Evolutionary conservation across 2,329 filamentous ascomycete genomes (phyloP), one percentile per base, ranked within the genome.

Genomic region (Exserohilum rostratum): DNA sequence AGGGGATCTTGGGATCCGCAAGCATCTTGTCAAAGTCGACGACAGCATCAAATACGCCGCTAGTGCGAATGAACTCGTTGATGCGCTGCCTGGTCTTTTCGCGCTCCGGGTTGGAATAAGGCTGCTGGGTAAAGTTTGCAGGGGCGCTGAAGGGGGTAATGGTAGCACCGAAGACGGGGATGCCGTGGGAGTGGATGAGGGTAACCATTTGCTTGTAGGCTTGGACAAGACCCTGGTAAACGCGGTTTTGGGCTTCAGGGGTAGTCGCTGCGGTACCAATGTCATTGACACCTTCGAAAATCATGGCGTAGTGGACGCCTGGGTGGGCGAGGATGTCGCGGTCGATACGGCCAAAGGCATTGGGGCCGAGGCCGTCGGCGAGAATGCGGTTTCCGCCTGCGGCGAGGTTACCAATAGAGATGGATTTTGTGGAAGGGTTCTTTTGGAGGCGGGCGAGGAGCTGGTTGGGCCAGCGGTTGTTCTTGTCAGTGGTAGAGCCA

Each of bases 321-420:
- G 82, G 78, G 29, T 85, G 82, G 0, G 81, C 70, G 2, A 90
- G 77, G 2, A 87, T 82, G 66, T 90, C 87, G n/a, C 87, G 81
- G 66, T 87, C 82, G 57, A 89, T 81, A 4, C 87, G 83, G 35
- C 80, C 77, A 29, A 88, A 74, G 0, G 84, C 80, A 33, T 83
- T 85, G 2, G 87, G 87, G 0, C 87, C 87, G 0, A 88, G 77
- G 0, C 87, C 84, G 46, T 87, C 85, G 9, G 76, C 74, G 0
- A 90, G 79, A 2, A 90, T 80, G 0, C 85, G 77, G 70, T 90
- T 90, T n/a, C 87, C 87, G 39, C 87, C 87, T 1, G 87, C 87
- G 1, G 86, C 87, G 71, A 89, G 83, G 74, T 90, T 89, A 58
- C 81, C 77, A 11, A 89, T 73, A 11, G 81, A 80, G 46, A 89